These are phyloP conservation scores for Suillus spraguei DNA, from an alignment of 768 basidiomycete genomes.

Conservation along the genomic window DNA sequence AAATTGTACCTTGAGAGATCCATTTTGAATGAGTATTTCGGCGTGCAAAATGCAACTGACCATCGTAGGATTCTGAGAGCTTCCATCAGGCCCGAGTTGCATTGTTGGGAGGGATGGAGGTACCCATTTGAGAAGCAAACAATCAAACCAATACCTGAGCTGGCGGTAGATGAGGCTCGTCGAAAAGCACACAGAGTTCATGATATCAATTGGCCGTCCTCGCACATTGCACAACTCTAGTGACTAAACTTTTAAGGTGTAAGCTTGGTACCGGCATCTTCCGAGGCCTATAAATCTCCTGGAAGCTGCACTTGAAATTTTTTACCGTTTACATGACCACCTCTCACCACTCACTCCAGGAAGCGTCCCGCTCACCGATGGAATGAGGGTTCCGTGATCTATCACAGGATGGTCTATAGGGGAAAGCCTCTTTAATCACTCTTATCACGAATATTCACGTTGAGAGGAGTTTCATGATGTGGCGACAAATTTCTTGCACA, in stretches of 20 bases:
- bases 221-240: no score
- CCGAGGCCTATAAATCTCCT: constrained; percentile 5
- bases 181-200: neutral
- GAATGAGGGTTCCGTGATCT: constrained; percentile 43
- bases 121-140: constrained; percentile 22
- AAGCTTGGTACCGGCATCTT: constrained; percentile 1
- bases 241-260: no score
- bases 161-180: constrained; percentile 15
- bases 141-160: constrained; percentile 25
- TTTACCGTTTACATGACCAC: constrained; percentile 46
- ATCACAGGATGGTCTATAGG: constrained; percentile 50
- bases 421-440: constrained; percentile 82
- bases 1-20: constrained; percentile 63
- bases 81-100: constrained; percentile 57
- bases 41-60: constrained; percentile 24
- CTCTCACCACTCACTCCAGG: constrained; percentile 48
- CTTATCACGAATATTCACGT: constrained; percentile 69
- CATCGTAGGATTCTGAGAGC: constrained; percentile 64
- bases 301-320: neutral
- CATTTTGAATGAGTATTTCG: constrained; percentile 3
- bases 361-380: constrained; percentile 64
- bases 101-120: constrained; percentile 56
- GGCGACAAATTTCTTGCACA: constrained; percentile 50
- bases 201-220: neutral
- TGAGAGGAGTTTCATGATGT: constrained; percentile 85